Base-by-base conservation (phyloP, 495 filamentous ascomycete species). In the Cetradonia linearis region DNA sequence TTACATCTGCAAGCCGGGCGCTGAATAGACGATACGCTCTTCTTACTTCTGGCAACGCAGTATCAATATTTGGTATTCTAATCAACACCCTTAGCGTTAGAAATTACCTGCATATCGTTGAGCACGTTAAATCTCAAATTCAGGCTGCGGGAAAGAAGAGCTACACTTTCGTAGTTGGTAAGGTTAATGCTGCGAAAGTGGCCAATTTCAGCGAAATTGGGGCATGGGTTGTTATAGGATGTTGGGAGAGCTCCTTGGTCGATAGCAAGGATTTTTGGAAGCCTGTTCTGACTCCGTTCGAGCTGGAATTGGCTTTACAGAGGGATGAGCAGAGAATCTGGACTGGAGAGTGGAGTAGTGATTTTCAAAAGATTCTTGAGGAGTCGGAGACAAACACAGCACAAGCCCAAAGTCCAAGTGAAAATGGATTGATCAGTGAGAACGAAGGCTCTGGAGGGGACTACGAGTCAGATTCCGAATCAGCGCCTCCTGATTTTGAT, bases 201-300 rank as follows among this genome's bases (percentile, higher is more conserved):
- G 94, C 93, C 27, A 98, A 98, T 71, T 98, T 98, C 71, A 81
- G 84, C 56, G 93, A 98, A 72, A 80, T 98, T 13, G 91, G 88
- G 23, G 94, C 87, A 16, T 98, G 93, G 93, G 91, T 97, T 0
- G 91, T 96, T 1, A 86, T 98, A 46, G 94, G 94, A 11, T 98
- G 93, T 73, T 97, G 94, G 93, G 93, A 98, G 72, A 95, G 92
- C 68, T 86, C 86, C 60, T 74, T 97, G 49, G 81, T 97, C 14
- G 88, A 88, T 64, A 87, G 87, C 62, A 85, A 86, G 63, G 89
- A 88, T 13, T 91, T 93, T 66, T 96, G 81, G 74, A 84, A 80
- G 68, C 89, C 89, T 1, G 81, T 97, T 5, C 81, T 98, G 37
- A 98, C 94, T 13, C 91, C 93, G 3, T 97, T 90, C 68, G 93